Evolutionary conservation across 1,284 basidiomycete genomes (phyloP).

Genomic region (Porodaedalea pini): DNA sequence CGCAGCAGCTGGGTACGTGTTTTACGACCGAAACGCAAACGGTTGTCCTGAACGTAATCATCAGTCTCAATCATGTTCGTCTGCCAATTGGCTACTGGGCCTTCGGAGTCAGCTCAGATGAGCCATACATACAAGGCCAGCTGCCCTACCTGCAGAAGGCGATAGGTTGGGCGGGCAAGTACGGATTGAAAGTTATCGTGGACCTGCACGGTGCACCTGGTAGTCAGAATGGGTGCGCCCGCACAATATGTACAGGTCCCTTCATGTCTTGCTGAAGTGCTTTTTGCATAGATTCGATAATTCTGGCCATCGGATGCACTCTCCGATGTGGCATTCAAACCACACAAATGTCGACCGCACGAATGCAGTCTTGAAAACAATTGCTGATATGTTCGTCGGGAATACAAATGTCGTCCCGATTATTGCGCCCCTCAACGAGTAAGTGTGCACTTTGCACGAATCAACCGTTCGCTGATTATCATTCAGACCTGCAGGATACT

Average conservation of each 20-base stretch:
- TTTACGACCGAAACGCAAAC: constrained; percentile 4
- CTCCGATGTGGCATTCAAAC: constrained; percentile 69
- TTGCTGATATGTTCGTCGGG: constrained; percentile 58
- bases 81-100: constrained; percentile 94
- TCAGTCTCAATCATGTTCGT: constrained; percentile 80
- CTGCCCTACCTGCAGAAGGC: constrained; percentile 72
- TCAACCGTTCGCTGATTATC: neutral
- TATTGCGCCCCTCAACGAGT: constrained; percentile 80
- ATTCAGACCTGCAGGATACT: constrained; percentile 74
- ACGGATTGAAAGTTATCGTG: constrained; percentile 79
- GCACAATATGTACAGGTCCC: neutral
- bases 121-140: constrained; percentile 85
- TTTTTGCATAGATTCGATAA: constrained; percentile 66
- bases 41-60: neutral
- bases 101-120: constrained; percentile 74
- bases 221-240: constrained; percentile 70
- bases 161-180: constrained; percentile 71
- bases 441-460: constrained; percentile 28
- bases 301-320: constrained; percentile 66
- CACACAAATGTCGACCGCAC: constrained; percentile 68
- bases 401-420: constrained; percentile 57
- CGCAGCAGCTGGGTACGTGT: constrained; percentile 61
- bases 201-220: constrained; percentile 86
- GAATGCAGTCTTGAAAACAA: constrained; percentile 59
- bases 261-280: neutral